Percentiles rank a stretch among this genome's conserved stretches.
These are phyloP conservation scores for Solanum aculeatissimum DNA, from an alignment of 305 asterid genomes.

Conservation along the genomic window DNA sequence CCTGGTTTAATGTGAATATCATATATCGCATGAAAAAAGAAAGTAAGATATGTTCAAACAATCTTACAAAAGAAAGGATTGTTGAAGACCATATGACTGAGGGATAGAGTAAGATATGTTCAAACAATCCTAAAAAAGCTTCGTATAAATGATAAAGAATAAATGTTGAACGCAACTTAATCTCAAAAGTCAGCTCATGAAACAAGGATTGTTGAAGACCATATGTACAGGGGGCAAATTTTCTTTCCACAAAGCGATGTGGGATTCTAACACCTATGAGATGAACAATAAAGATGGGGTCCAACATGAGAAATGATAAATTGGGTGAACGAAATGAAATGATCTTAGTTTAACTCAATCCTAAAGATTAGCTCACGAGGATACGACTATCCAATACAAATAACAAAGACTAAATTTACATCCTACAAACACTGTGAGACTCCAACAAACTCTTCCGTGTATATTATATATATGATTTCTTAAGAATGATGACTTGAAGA, in stretches of 20 bases:
- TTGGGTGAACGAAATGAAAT: background rate
- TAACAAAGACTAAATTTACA: background rate
- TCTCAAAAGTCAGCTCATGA: background rate
- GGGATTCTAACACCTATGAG: background rate
- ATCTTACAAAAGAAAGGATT: background rate
- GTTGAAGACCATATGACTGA: background rate
- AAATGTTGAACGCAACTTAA: background rate
- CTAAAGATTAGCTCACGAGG: background rate
- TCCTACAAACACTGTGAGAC: background rate
- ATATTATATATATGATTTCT: background rate
- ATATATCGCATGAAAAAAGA: background rate
- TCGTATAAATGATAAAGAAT: background rate
- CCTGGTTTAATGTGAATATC: fast-evolving
- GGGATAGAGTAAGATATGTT: background rate
- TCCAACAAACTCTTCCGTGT: background rate
- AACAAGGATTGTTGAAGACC: background rate
- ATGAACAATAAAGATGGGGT: background rate
- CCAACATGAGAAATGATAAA: background rate
- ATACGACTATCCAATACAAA: background rate
- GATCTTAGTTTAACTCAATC: background rate
- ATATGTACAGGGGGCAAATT: background rate
- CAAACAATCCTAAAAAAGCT: background rate
- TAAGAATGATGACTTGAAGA: background rate
- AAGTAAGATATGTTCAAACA: background rate
- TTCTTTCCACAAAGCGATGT: background rate